Conservation (phyloP, 1,139 yeast genomes). For the Hansenula anomala region DNA sequence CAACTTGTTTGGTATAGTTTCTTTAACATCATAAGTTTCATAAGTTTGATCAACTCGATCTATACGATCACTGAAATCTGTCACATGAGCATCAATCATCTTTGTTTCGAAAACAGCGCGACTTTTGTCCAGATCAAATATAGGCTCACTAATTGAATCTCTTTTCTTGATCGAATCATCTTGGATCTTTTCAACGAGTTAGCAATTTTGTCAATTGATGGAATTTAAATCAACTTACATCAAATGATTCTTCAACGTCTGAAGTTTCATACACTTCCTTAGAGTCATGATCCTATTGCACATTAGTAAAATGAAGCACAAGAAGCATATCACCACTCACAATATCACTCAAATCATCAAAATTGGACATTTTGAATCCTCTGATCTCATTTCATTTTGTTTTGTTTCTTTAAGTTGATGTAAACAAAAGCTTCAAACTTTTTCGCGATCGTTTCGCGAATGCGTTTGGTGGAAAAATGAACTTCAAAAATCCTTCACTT, state of each 20-base stretch:
- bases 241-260: slow-evolving; percentile 36
- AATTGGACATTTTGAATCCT: slow-evolving; percentile 16
- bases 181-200: neutral
- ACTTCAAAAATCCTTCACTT: too few relatives aligned
- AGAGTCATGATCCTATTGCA: slow-evolving; percentile 23
- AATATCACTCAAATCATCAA: slow-evolving; percentile 5
- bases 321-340: slow-evolving; percentile 7
- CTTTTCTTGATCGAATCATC: slow-evolving; percentile 5
- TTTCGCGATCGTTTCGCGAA: neutral
- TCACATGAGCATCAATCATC: slow-evolving; percentile 21
- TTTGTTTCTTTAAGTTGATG: neutral
- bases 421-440: neutral
- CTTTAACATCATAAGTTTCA: slow-evolving; percentile 27
- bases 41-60: slow-evolving; percentile 24
- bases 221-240: slow-evolving; percentile 9
- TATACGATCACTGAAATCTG: slow-evolving; percentile 24
- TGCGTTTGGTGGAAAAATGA: neutral
- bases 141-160: slow-evolving; percentile 18
- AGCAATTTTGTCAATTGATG: too few relatives aligned
- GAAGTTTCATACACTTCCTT: slow-evolving; percentile 47
- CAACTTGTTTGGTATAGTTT: slow-evolving; percentile 39
- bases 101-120: slow-evolving; percentile 17
- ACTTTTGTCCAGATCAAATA: slow-evolving; percentile 13
- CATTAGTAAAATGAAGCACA: neutral
- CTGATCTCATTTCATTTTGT: neutral